phyloP scores from a whole-genome alignment of 2,329 filamentous ascomycete genomes.

The Thermoascus crustaceus region DNA sequence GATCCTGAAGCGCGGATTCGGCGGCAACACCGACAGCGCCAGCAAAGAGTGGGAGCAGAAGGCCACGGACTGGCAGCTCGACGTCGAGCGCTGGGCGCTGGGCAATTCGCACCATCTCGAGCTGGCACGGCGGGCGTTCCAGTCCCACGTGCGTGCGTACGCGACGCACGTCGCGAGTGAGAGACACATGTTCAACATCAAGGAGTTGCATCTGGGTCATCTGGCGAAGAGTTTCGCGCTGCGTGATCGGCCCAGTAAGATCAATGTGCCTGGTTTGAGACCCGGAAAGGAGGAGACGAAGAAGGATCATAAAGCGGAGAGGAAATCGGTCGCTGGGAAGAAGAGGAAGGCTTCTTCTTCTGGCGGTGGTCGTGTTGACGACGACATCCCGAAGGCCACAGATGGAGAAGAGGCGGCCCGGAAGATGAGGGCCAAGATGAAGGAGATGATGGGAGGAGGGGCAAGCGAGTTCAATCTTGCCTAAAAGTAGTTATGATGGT shows the following conservation, averaged over 20 bases:
- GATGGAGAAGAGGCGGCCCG: slow-evolving; percentile 41
- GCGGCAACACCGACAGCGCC: slow-evolving; percentile 29
- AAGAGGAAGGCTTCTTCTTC: slow-evolving; percentile 25
- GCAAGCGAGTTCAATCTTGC: slow-evolving; percentile 53
- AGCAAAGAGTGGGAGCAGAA: slow-evolving; percentile 55
- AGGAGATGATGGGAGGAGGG: slow-evolving; percentile 42
- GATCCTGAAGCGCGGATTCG: slow-evolving; percentile 58
- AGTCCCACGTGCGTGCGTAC: slow-evolving; percentile 88
- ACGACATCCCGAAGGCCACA: slow-evolving; percentile 19
- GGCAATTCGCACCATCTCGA: slow-evolving; percentile 64
- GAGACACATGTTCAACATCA: slow-evolving; percentile 82
- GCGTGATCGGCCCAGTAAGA: slow-evolving; percentile 77
- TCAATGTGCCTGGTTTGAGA: slow-evolving; percentile 48
- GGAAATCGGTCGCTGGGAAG: slow-evolving; percentile 27
- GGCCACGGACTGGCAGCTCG: slow-evolving; percentile 60
- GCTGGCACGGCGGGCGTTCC: slow-evolving; percentile 74
- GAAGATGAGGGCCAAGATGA: slow-evolving; percentile 48
- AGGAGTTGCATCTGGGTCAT: slow-evolving; percentile 82
- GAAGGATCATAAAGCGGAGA: slow-evolving; percentile 40
- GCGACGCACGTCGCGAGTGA: slow-evolving; percentile 86
- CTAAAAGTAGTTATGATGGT: slow-evolving; percentile 18
- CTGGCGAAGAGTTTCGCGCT: slow-evolving; percentile 88
- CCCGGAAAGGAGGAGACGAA: slow-evolving; percentile 40
- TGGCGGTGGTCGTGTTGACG: slow-evolving; percentile 14
- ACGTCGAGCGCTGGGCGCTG: slow-evolving; percentile 57